Evolutionary conservation across 805 yeast genomes (phyloP).

Genomic region (Myxozyma kluyveri): DNA sequence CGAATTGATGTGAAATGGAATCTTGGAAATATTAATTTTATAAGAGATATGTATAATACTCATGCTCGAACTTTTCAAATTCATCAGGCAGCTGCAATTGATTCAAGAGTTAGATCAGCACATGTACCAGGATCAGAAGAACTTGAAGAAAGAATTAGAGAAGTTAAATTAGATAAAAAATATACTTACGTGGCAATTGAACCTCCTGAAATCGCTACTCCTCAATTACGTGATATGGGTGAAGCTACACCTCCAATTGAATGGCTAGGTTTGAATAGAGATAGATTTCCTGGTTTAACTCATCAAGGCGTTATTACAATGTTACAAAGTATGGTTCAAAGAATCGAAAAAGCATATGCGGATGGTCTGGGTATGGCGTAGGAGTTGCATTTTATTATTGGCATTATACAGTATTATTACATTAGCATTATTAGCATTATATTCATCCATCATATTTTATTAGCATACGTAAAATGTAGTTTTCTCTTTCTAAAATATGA

Average conservation of each 20-base stretch:
- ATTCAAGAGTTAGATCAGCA: conserved; percentile 1
- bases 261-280: conserved; percentile 94
- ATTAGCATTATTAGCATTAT: conserved; percentile 33
- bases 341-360: conserved; percentile 32
- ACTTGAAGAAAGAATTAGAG: conserved; percentile 47
- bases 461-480: neutral
- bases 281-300: conserved; percentile 78
- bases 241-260: conserved; percentile 97
- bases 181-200: conserved; percentile 62
- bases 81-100: conserved; percentile 46
- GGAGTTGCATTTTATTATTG: conserved; percentile 34
- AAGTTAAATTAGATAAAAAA: conserved; percentile 43
- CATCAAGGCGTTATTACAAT: conserved; percentile 76
- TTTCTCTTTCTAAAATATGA: no score
- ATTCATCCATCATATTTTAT: neutral
- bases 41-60: conserved; percentile 87
- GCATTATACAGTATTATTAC: conserved; percentile 47
- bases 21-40: conserved; percentile 82
- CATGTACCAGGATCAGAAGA: conserved; percentile 32
- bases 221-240: conserved; percentile 86
- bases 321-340: conserved; percentile 68
- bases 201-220: conserved; percentile 82
- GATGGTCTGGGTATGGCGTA: neutral
- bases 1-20: conserved; percentile 93
- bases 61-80: conserved; percentile 72